A percentile compares a stretch with the other conserved stretches of the same genome.
phyloP scores from a whole-genome alignment of 129 eudicot species.

The Arctium lappa region DNA sequence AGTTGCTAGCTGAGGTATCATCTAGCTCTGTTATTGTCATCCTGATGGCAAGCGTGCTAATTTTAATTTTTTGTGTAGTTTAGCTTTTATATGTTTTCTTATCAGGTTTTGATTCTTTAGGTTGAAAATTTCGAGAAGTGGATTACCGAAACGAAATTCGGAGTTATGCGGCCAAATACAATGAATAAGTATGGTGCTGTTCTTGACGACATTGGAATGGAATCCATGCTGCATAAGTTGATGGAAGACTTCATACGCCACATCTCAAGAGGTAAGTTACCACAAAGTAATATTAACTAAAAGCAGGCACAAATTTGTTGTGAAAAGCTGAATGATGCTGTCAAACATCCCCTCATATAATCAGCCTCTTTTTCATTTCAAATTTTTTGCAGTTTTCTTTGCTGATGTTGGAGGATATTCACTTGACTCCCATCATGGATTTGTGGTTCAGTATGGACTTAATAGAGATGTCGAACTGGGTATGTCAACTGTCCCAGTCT shows the following conservation, averaged over 20 bases:
- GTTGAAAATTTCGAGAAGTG: slow-evolving; percentile 86
- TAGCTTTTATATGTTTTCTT: slow-evolving; percentile 40
- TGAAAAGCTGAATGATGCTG: slow-evolving; percentile 1
- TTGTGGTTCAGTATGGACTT: slow-evolving; percentile 82
- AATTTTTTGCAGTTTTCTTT: slow-evolving; percentile 67
- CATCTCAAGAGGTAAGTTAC: slow-evolving; percentile 57
- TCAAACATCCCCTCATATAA: slow-evolving; percentile 6
- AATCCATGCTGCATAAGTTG: slow-evolving; percentile 75
- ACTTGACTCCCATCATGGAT: slow-evolving; percentile 95
- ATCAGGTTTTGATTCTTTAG: slow-evolving; percentile 54
- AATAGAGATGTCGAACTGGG: slow-evolving; percentile 86
- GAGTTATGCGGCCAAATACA: slow-evolving; percentile 86
- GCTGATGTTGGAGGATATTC: slow-evolving; percentile 85
- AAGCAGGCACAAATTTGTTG: neutral
- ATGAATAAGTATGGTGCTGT: slow-evolving; percentile 90
- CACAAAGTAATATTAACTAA: neutral
- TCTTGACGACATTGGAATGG: slow-evolving; percentile 92
- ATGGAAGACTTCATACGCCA: slow-evolving; percentile 83
- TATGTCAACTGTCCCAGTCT: slow-evolving; percentile 24
- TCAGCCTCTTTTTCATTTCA: slow-evolving; percentile 9
- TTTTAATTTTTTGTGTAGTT: slow-evolving; percentile 29
- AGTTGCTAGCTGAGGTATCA: slow-evolving; percentile 81
- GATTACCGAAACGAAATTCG: slow-evolving; percentile 70
- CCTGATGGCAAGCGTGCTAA: slow-evolving; percentile 23
- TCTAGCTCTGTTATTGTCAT: slow-evolving; percentile 7